Conservation (phyloP, 106 monocot species). For the Dendrobium chrysotoxum region DNA sequence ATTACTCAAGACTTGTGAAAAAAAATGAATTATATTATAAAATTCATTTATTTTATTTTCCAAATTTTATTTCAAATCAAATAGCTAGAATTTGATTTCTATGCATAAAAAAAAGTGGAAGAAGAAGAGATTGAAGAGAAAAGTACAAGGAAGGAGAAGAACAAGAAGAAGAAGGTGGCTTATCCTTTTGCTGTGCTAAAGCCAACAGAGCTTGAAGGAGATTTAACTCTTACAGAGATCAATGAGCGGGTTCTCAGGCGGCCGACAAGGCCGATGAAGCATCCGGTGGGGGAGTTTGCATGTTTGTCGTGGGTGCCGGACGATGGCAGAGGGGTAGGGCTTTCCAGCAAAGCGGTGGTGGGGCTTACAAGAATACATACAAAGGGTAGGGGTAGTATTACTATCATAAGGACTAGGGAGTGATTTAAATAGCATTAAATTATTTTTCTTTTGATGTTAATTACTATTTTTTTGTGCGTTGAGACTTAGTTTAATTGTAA, state of each 20-base stretch:
- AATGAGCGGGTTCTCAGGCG: slow-evolving; percentile 61
- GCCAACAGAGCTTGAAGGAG: slow-evolving; percentile 46
- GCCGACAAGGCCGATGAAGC: slow-evolving; percentile 67
- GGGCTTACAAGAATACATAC: slow-evolving; percentile 79
- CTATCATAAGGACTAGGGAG: slow-evolving; percentile 85
- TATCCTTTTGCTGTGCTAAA: slow-evolving; percentile 76
- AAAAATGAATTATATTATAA: too few species aligned
- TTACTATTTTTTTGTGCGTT: too few species aligned
- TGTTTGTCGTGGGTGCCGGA: slow-evolving; percentile 37
- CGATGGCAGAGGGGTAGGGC: slow-evolving; percentile 26
- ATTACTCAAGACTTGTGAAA: too few species aligned
- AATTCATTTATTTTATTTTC: too few species aligned
- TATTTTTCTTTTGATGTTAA: neutral
- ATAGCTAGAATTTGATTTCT: too few species aligned
- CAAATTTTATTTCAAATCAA: too few species aligned
- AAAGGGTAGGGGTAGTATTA: slow-evolving; percentile 74
- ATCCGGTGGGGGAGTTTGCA: slow-evolving; percentile 80
- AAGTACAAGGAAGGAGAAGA: neutral
- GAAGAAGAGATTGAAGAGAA: neutral
- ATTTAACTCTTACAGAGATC: slow-evolving; percentile 64
- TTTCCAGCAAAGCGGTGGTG: slow-evolving; percentile 87
- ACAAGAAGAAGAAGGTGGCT: slow-evolving; percentile 30
- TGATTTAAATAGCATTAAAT: slow-evolving; percentile 17
- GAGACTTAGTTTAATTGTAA: too few species aligned
- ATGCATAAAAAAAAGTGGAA: neutral